Evolutionary conservation across 2,329 filamentous ascomycete genomes (phyloP).

Genomic region (Macroventuria anomochaeta): DNA sequence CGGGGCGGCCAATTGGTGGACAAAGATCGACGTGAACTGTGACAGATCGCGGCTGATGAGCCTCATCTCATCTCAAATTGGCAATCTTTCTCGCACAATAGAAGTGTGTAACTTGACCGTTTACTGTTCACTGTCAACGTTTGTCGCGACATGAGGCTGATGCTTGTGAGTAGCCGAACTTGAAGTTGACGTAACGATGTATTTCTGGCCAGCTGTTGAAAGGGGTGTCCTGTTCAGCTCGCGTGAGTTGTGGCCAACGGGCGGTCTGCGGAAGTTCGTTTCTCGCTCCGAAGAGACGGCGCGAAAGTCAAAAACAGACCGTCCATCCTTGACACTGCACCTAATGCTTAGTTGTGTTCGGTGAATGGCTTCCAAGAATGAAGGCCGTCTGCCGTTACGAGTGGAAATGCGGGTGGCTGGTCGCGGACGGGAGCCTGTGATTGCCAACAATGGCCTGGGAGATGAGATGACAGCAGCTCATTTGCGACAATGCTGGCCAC

Average conservation of each 20-base stretch:
- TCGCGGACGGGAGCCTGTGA: slow-evolving; percentile 1
- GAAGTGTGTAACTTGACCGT: background rate
- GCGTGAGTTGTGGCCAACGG: slow-evolving; percentile 9
- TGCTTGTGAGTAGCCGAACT: background rate
- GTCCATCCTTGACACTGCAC: slow-evolving; percentile 2
- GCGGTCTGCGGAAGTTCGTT: slow-evolving; percentile 9
- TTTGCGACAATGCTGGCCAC: slow-evolving; percentile 4
- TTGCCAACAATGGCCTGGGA: background rate
- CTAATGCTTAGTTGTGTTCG: slow-evolving; percentile 12
- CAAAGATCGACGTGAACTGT: slow-evolving; percentile 10
- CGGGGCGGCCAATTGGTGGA: slow-evolving; percentile 9
- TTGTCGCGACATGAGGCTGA: background rate
- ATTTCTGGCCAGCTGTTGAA: background rate
- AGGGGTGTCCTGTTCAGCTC: slow-evolving; percentile 5
- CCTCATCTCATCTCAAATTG: slow-evolving; percentile 17
- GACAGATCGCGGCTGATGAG: slow-evolving; percentile 9
- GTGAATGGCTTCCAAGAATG: background rate
- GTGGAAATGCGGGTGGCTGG: slow-evolving; percentile 11
- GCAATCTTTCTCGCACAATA: slow-evolving; percentile 7
- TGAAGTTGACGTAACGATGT: background rate
- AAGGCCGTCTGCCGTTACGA: background rate
- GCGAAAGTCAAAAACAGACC: slow-evolving; percentile 10
- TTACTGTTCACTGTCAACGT: background rate
- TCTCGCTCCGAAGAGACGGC: slow-evolving; percentile 11
- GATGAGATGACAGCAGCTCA: slow-evolving; percentile 3